These are phyloP conservation scores for Herpotrichia juniperi DNA, from an alignment of 2,329 filamentous ascomycete species.

Conservation along the genomic window DNA sequence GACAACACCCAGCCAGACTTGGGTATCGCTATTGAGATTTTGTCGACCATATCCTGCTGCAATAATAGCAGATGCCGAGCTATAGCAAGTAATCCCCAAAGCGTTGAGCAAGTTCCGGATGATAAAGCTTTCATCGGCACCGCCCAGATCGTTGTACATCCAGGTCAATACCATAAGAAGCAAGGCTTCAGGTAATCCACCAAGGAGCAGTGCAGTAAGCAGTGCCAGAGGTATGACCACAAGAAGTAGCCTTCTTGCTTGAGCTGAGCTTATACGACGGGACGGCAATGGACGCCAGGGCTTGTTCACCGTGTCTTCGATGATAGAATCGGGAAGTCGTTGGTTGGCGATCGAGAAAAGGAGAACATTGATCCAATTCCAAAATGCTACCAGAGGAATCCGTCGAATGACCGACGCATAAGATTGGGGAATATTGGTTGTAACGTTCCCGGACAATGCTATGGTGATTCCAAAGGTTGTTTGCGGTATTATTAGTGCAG, in stretches of 20 bases:
- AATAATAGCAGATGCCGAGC: slow-evolving; percentile 10
- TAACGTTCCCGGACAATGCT: slow-evolving; percentile 17
- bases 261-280: slow-evolving; percentile 25
- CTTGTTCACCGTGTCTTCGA: slow-evolving; percentile 52
- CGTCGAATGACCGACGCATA: slow-evolving; percentile 5
- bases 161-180: slow-evolving; percentile 42
- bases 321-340: slow-evolving; percentile 32
- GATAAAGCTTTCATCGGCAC: slow-evolving; percentile 17
- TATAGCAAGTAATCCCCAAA: slow-evolving; percentile 18
- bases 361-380: slow-evolving; percentile 48
- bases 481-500: slow-evolving; percentile 20
- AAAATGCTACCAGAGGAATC: slow-evolving; percentile 10
- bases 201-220: slow-evolving; percentile 17
- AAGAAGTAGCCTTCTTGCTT: slow-evolving; percentile 5
- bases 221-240: slow-evolving; percentile 14
- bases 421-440: slow-evolving; percentile 7
- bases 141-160: slow-evolving; percentile 51
- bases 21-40: background rate
- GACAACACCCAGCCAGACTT: background rate
- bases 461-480: slow-evolving; percentile 18
- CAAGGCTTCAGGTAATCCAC: slow-evolving; percentile 28
- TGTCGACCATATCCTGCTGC: background rate
- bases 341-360: slow-evolving; percentile 51
- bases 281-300: slow-evolving; percentile 42
- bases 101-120: slow-evolving; percentile 26